Evolutionary conservation across 805 yeast genomes (phyloP).

Genomic region (Wickerhamomyces mucosus): DNA sequence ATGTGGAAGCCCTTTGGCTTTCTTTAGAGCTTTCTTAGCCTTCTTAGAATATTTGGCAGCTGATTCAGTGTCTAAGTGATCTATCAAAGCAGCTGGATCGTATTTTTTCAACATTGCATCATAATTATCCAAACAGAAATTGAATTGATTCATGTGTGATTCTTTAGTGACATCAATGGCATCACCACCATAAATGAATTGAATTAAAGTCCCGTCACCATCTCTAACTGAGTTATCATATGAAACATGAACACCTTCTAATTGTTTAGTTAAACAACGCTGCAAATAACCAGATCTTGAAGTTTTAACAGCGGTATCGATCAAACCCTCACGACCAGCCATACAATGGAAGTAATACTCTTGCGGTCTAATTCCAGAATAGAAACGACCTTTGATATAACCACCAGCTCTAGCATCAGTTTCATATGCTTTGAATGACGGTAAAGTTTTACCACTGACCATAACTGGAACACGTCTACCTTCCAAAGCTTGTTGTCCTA

Average conservation of each 20-base stretch:
- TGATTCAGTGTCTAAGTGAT: slow-evolving; percentile 73
- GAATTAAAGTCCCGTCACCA: slow-evolving; percentile 87
- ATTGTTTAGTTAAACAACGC: slow-evolving; percentile 95
- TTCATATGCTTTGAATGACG: slow-evolving; percentile 93
- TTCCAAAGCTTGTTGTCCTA: slow-evolving; percentile 98
- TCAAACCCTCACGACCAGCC: slow-evolving; percentile 99
- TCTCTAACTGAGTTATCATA: slow-evolving; percentile 96
- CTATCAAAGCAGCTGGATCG: slow-evolving; percentile 65
- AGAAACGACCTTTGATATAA: slow-evolving; percentile 92
- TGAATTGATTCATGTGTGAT: slow-evolving; percentile 87
- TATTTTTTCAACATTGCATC: slow-evolving; percentile 79
- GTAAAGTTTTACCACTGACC: slow-evolving; percentile 97
- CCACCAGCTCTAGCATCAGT: slow-evolving; percentile 99
- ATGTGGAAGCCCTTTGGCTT: slow-evolving; percentile 54
- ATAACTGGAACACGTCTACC: slow-evolving; percentile 99
- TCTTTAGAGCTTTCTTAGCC: slow-evolving; percentile 60
- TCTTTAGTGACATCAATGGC: slow-evolving; percentile 90
- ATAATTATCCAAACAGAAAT: slow-evolving; percentile 87
- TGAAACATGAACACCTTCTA: slow-evolving; percentile 91
- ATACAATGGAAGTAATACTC: slow-evolving; percentile 99
- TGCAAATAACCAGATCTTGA: slow-evolving; percentile 97
- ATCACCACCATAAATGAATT: slow-evolving; percentile 97
- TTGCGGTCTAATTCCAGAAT: slow-evolving; percentile 95
- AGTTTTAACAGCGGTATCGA: slow-evolving; percentile 98
- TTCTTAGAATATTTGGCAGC: slow-evolving; percentile 80